phyloP scores from a whole-genome alignment of 2,329 filamentous ascomycete genomes.

The Aspergillus fumigatiaffinis region DNA sequence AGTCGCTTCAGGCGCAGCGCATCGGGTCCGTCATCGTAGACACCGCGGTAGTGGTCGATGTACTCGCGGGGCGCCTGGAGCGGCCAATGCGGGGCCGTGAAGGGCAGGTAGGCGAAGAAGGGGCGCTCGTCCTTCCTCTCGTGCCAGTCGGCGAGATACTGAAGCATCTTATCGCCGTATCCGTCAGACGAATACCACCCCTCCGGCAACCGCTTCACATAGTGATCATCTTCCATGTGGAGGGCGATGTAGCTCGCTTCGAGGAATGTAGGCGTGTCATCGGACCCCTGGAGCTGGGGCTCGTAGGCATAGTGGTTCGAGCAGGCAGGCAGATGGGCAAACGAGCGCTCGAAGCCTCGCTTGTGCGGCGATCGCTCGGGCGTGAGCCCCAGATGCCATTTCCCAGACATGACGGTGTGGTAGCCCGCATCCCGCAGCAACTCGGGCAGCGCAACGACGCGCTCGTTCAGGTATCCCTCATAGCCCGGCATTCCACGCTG shows the following conservation, averaged over 20 bases:
- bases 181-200: conserved; percentile 53
- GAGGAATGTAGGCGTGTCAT: conserved; percentile 40
- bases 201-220: conserved; percentile 46
- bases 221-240: conserved; percentile 45
- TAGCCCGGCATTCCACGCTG: conserved; percentile 59
- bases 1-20: conserved; percentile 52
- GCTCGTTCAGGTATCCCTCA: conserved; percentile 61
- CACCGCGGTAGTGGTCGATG: conserved; percentile 54
- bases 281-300: conserved; percentile 38
- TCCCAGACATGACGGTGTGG: conserved; percentile 58
- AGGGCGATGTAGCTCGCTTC: conserved; percentile 42
- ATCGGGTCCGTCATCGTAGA: conserved; percentile 60
- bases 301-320: conserved; percentile 57
- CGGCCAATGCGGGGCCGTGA: conserved; percentile 62
- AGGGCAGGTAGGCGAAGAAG: conserved; percentile 60
- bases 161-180: conserved; percentile 51
- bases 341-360: conserved; percentile 57
- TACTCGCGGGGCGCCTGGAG: conserved; percentile 56
- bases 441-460: conserved; percentile 57
- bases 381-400: conserved; percentile 61
- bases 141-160: conserved; percentile 51
- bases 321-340: conserved; percentile 59
- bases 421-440: conserved; percentile 57
- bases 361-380: conserved; percentile 54
- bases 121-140: conserved; percentile 38